These are phyloP conservation scores for Patellifolia procumbens DNA, from an alignment of 179 eudicot genomes.

Conservation along the genomic window DNA sequence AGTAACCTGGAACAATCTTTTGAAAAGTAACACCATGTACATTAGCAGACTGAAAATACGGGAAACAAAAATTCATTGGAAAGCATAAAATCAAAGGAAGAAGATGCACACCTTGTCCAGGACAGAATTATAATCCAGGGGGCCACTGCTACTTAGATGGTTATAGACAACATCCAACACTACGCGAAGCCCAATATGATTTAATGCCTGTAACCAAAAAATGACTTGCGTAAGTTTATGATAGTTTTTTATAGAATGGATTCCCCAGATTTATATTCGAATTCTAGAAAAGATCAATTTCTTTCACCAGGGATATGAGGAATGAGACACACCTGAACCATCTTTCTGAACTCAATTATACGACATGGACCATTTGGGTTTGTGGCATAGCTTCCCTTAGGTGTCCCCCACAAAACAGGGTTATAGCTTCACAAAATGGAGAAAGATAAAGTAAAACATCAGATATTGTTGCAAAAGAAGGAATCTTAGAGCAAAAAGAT, in stretches of 20 bases:
- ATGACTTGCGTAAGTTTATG: background rate
- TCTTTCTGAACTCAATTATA: slow-evolving; percentile 78
- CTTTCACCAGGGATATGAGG: background rate
- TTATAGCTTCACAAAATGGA: slow-evolving; percentile 52
- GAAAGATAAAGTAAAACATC: slow-evolving; percentile 16
- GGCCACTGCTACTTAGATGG: slow-evolving; percentile 89
- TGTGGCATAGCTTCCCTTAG: slow-evolving; percentile 98
- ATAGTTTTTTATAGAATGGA: background rate
- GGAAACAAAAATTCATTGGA: background rate
- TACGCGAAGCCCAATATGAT: slow-evolving; percentile 77
- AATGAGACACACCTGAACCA: slow-evolving; percentile 74
- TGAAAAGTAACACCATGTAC: background rate
- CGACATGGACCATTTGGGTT: slow-evolving; percentile 80
- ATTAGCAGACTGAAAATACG: slow-evolving; percentile 8
- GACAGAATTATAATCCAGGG: slow-evolving; percentile 68
- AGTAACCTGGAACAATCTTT: slow-evolving; percentile 98
- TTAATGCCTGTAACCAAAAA: slow-evolving; percentile 68
- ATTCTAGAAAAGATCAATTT: slow-evolving; percentile 3
- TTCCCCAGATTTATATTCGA: slow-evolving; percentile 4
- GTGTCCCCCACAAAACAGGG: slow-evolving; percentile 97
- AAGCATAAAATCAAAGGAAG: slow-evolving; percentile 5
- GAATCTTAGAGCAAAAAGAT: background rate
- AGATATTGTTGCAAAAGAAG: background rate
- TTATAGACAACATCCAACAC: slow-evolving; percentile 97
- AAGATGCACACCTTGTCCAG: slow-evolving; percentile 72